Evolutionary conservation across 2,329 filamentous ascomycete species (phyloP), one percentile per base, ranked within the genome.

Genomic region (Alternaria arborescens): DNA sequence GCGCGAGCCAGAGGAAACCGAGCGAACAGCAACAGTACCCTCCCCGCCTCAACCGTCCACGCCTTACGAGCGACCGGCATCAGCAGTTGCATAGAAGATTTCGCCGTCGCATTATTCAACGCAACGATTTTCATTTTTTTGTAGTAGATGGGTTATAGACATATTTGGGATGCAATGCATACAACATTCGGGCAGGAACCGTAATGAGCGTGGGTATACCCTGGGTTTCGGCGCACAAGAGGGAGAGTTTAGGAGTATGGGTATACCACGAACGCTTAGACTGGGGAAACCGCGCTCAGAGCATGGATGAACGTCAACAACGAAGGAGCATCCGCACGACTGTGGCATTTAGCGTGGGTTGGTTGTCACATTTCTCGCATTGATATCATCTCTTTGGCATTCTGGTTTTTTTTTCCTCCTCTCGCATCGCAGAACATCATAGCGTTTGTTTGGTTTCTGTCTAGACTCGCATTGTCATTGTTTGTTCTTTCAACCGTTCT

Each of bases 301-400:
- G 58, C 61, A 70, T 58, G 58, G 61, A 64, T 63, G 58, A 62
- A 68, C 48, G 59, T 36, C 6, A 38, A n/a, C 34, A 38, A 38
- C 62, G 58, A 43, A 40, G 7, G 36, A n/a, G 36, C 55, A 48
- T 56, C 65, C 56, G 65, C 73, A 78, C 65, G 73, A 71, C 73
- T 71, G 69, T 75, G 73, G 72, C 75, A 78, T 78, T 78, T 77
- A 77, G 75, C 76, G 72, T 71, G 68, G 73, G 76, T 74, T 56
- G 67, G 68, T 59, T 64, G 63, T 60, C 54, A 47, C 64, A 63
- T 54, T 55, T 60, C 58, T 66, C 63, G 58, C 52, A 64, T 62
- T 64, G 38, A 63, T 65, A 62, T 69, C 53, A 57, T 66, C 57
- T 42, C 50, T 69, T 69, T 62, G 68, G 57, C 61, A 48, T 55